Evolutionary conservation across 2,329 filamentous ascomycete genomes (phyloP).

Genomic region (Bipolaris bicolor): DNA sequence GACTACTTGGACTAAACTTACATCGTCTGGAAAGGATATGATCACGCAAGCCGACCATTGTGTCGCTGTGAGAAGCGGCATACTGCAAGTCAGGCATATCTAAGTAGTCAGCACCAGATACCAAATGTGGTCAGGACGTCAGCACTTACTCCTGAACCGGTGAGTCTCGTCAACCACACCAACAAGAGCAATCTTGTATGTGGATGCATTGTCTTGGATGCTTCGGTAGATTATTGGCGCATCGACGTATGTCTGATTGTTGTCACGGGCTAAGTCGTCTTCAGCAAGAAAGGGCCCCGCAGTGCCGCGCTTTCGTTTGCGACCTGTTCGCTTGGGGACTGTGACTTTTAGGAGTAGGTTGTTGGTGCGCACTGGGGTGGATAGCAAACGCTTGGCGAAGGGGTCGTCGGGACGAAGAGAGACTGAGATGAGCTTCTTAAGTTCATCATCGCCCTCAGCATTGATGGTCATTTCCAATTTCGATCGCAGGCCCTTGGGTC

Average conservation of each 20-base stretch:
- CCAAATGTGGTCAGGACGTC: background rate
- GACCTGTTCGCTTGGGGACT: slow-evolving; percentile 83
- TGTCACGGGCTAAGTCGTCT: slow-evolving; percentile 36
- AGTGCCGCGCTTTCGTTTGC: slow-evolving; percentile 82
- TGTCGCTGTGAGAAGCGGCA: slow-evolving; percentile 69
- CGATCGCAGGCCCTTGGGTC: slow-evolving; percentile 35
- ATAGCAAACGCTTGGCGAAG: slow-evolving; percentile 77
- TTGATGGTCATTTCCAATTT: slow-evolving; percentile 32
- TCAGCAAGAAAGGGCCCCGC: slow-evolving; percentile 62
- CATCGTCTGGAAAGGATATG: slow-evolving; percentile 74
- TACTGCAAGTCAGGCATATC: slow-evolving; percentile 86
- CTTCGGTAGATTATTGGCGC: slow-evolving; percentile 62
- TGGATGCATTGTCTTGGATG: slow-evolving; percentile 71
- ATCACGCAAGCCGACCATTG: slow-evolving; percentile 73
- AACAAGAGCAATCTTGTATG: slow-evolving; percentile 71
- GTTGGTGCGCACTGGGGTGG: slow-evolving; percentile 75
- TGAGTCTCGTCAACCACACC: slow-evolving; percentile 80
- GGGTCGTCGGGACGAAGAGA: slow-evolving; percentile 81
- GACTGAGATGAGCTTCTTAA: slow-evolving; percentile 65
- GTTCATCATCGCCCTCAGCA: slow-evolving; percentile 40
- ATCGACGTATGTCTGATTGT: slow-evolving; percentile 23
- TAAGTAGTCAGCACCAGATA: slow-evolving; percentile 38
- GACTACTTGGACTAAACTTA: slow-evolving; percentile 45
- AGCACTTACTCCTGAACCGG: slow-evolving; percentile 72
- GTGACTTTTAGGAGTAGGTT: slow-evolving; percentile 87